A percentile compares a stretch with the other conserved stretches of the same genome.
These are phyloP conservation scores for Candida endomychidarum DNA, from an alignment of 805 yeast species.

Conservation along the genomic window DNA sequence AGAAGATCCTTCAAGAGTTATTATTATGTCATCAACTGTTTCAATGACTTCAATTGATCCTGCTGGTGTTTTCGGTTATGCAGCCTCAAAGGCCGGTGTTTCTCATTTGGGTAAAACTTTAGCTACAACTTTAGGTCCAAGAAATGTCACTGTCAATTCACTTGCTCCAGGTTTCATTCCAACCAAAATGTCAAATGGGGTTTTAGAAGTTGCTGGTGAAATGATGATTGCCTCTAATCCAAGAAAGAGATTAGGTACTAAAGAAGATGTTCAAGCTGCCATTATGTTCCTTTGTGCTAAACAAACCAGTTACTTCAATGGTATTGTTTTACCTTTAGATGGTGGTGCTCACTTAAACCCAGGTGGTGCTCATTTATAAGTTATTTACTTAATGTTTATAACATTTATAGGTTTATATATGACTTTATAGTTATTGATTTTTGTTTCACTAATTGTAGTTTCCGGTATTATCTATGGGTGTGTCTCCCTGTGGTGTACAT, in stretches of 20 bases:
- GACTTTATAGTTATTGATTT: no score
- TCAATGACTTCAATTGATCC: slow-evolving; percentile 43
- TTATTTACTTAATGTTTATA: neutral
- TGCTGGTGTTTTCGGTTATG: slow-evolving; percentile 67
- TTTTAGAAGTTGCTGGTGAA: slow-evolving; percentile 53
- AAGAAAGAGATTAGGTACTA: slow-evolving; percentile 58
- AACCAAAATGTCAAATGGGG: slow-evolving; percentile 69
- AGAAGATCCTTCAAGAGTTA: slow-evolving; percentile 62
- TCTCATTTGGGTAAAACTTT: slow-evolving; percentile 63
- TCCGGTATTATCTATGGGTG: no score
- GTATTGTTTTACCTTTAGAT: slow-evolving; percentile 65
- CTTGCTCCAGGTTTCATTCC: slow-evolving; percentile 80
- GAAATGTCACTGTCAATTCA: slow-evolving; percentile 65
- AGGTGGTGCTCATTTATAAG: slow-evolving; percentile 13
- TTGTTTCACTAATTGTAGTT: no score
- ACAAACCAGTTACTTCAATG: slow-evolving; percentile 63
- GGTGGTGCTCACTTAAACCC: slow-evolving; percentile 57
- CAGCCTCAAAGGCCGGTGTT: slow-evolving; percentile 75
- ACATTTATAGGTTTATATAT: neutral
- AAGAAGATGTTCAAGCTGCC: slow-evolving; percentile 57
- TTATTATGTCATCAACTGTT: slow-evolving; percentile 68
- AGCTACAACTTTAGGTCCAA: slow-evolving; percentile 65
- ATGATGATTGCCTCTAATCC: slow-evolving; percentile 53
- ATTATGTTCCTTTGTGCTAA: slow-evolving; percentile 54
- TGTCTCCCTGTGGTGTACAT: no score